These are phyloP conservation scores for Durotheca rogersii DNA, from an alignment of 495 filamentous ascomycete genomes.

Conservation along the genomic window DNA sequence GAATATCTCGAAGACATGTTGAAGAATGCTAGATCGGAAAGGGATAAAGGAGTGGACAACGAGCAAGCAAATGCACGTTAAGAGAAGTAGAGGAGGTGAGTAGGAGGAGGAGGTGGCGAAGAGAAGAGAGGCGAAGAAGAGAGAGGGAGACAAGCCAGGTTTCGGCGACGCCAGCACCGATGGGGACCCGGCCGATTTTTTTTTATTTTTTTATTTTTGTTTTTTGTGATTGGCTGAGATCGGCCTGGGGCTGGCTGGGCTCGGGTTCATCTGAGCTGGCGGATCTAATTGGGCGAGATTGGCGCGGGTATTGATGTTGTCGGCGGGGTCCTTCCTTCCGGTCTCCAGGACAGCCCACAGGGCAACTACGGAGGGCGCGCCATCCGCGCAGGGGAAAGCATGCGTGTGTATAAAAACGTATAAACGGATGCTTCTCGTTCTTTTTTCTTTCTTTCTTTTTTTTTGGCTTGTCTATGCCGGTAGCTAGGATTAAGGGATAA, in stretches of 20 bases:
- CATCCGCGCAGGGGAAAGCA: constrained; percentile 6
- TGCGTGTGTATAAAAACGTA: constrained; percentile 5
- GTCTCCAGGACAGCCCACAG: too few species aligned
- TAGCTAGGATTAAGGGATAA: constrained; percentile 31
- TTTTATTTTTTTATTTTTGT: too few species aligned
- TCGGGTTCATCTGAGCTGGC: too few species aligned
- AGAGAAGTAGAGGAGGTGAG: background rate
- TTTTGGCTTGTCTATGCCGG: constrained; percentile 22
- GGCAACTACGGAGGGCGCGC: too few species aligned
- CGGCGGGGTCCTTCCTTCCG: too few species aligned
- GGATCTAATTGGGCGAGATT: too few species aligned
- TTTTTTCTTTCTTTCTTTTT: constrained; percentile 18
- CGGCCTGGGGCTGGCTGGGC: too few species aligned
- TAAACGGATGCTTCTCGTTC: too few species aligned
- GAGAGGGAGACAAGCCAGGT: background rate
- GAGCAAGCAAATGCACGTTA: constrained; percentile 31
- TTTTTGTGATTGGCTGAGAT: too few species aligned
- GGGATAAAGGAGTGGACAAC: constrained; percentile 26
- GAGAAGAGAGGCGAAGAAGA: constrained; percentile 1
- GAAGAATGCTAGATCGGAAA: constrained; percentile 1
- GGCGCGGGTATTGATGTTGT: too few species aligned
- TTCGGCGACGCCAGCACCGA: too few species aligned
- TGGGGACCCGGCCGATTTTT: too few species aligned
- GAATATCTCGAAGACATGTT: constrained; percentile 36
- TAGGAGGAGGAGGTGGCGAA: background rate